Conservation (phyloP, 441 rosid species). For the Pelargonium cotyledonis region DNA sequence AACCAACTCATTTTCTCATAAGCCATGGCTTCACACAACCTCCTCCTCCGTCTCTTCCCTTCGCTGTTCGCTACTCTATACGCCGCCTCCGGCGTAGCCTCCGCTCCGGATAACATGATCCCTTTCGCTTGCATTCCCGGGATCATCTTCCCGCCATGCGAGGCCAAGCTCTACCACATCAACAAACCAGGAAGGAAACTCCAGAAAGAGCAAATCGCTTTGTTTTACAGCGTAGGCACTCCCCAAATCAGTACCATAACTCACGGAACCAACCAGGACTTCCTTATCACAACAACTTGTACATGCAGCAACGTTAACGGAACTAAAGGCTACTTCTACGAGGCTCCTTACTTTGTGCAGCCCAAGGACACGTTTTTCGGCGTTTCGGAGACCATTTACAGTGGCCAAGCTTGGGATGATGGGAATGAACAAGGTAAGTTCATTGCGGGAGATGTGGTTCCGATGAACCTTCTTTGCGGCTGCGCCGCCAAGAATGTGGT, state of each 20-base stretch:
- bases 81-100: slow-evolving; percentile 9
- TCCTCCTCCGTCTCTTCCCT: slow-evolving; percentile 17
- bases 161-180: slow-evolving; percentile 39
- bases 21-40: slow-evolving; percentile 24
- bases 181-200: slow-evolving; percentile 11
- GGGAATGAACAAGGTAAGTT: slow-evolving; percentile 28
- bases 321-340: slow-evolving; percentile 39
- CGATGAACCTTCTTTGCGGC: slow-evolving; percentile 45
- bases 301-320: slow-evolving; percentile 29
- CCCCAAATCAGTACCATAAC: slow-evolving; percentile 27
- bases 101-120: slow-evolving; percentile 13
- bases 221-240: slow-evolving; percentile 28
- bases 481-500: slow-evolving; percentile 38
- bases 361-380: slow-evolving; percentile 22
- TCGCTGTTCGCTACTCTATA: slow-evolving; percentile 15
- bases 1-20: neutral
- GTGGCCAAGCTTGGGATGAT: slow-evolving; percentile 39
- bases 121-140: slow-evolving; percentile 28
- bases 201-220: slow-evolving; percentile 26
- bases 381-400: slow-evolving; percentile 30
- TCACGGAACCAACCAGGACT: slow-evolving; percentile 24
- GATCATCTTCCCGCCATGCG: slow-evolving; percentile 21
- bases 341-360: slow-evolving; percentile 25
- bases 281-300: slow-evolving; percentile 42
- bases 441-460: slow-evolving; percentile 6